Conservation (phyloP, 805 yeast species). For the Cyberlindnera xishuangbannaensis region DNA sequence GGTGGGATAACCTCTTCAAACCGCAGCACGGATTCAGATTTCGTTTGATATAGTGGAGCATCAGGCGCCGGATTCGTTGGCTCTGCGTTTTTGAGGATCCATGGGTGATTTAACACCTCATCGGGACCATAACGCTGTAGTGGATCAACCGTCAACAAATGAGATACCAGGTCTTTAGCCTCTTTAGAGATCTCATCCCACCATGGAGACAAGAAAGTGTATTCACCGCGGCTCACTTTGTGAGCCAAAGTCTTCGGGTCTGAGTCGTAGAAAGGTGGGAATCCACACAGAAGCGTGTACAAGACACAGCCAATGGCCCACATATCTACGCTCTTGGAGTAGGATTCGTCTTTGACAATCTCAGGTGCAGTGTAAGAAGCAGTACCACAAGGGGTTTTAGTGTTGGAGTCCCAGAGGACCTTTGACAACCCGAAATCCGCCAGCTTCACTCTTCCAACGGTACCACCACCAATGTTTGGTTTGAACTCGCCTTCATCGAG, state of each 20-base stretch:
- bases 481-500: slow-evolving; percentile 56
- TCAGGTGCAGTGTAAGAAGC: slow-evolving; percentile 76
- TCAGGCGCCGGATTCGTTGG: slow-evolving; percentile 47
- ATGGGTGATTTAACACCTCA: slow-evolving; percentile 77
- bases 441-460: slow-evolving; percentile 55
- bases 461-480: slow-evolving; percentile 53
- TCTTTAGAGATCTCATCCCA: slow-evolving; percentile 85
- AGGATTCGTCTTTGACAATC: slow-evolving; percentile 52
- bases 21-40: slow-evolving; percentile 16
- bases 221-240: slow-evolving; percentile 68
- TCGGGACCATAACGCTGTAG: slow-evolving; percentile 68
- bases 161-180: slow-evolving; percentile 78
- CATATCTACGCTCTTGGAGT: slow-evolving; percentile 63
- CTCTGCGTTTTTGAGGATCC: slow-evolving; percentile 46
- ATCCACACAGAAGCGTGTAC: slow-evolving; percentile 64
- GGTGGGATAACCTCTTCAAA: slow-evolving; percentile 26
- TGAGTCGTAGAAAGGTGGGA: slow-evolving; percentile 87
- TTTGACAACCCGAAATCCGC: slow-evolving; percentile 72
- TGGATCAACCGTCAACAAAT: slow-evolving; percentile 82
- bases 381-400: slow-evolving; percentile 73
- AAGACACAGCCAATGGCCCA: slow-evolving; percentile 73
- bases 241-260: slow-evolving; percentile 69
- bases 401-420: slow-evolving; percentile 41
- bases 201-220: slow-evolving; percentile 73
- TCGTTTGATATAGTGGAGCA: slow-evolving; percentile 23